phyloP scores from a whole-genome alignment of 2,329 filamentous ascomycete species.

The Cephalotrichum gorgonifer region DNA sequence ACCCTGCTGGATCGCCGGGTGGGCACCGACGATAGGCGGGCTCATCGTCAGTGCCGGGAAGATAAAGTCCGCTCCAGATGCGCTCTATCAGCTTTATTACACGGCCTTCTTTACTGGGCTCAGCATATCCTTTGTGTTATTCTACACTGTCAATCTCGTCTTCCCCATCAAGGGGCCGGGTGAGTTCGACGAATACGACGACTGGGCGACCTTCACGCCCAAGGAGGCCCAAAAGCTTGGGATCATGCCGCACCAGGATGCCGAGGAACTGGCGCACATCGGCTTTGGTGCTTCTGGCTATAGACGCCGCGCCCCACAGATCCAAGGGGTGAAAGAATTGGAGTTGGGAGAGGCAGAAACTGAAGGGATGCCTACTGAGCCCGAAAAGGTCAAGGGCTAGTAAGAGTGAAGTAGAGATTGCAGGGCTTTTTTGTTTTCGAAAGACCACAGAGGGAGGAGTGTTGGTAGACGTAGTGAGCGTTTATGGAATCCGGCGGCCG shows the following conservation, averaged over 20 bases:
- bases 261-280: background rate
- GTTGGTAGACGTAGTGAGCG: too few relatives aligned
- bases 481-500: too few relatives aligned
- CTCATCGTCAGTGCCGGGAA: slow-evolving; percentile 12
- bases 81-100: slow-evolving; percentile 32
- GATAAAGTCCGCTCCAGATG: slow-evolving; percentile 17
- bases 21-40: slow-evolving; percentile 17
- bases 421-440: too few relatives aligned
- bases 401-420: too few relatives aligned
- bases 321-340: background rate
- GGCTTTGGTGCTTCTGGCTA: background rate
- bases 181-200: slow-evolving; percentile 29
- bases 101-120: slow-evolving; percentile 29
- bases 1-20: slow-evolving; percentile 19
- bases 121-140: slow-evolving; percentile 8
- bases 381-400: too few relatives aligned
- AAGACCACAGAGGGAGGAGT: too few relatives aligned
- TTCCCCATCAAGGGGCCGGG: slow-evolving; percentile 28
- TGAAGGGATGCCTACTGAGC: too few relatives aligned
- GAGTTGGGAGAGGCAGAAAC: background rate
- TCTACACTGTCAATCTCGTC: slow-evolving; percentile 18
- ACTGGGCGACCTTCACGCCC: slow-evolving; percentile 32
- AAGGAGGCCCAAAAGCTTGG: slow-evolving; percentile 28
- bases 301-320: slow-evolving; percentile 27
- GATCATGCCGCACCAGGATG: slow-evolving; percentile 16